Percentiles rank a stretch among this genome's conserved stretches.
Evolutionary conservation across 192 early-diverging fungal species (phyloP).

Genomic region (Coemansia sp.): DNA sequence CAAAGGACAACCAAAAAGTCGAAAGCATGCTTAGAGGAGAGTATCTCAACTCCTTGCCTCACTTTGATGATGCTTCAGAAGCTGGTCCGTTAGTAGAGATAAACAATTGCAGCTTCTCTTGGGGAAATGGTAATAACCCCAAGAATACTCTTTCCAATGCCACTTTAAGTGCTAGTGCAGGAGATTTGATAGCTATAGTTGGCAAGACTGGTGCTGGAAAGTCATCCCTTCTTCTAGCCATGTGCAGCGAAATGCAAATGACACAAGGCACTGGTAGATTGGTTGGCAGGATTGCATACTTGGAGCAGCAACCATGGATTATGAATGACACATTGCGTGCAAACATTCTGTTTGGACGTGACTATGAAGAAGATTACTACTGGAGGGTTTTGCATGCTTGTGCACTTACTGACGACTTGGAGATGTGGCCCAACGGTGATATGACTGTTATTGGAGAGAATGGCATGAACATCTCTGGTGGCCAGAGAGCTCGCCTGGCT

Average conservation of each 20-base stretch:
- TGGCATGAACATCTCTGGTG: constrained; percentile 72
- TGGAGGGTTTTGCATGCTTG: constrained; percentile 60
- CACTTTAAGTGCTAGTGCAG: constrained; percentile 11
- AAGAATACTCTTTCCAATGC: constrained; percentile 9
- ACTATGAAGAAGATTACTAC: constrained; percentile 60
- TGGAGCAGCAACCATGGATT: constrained; percentile 33
- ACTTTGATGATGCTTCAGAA: not conserved
- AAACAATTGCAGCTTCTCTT: constrained; percentile 15
- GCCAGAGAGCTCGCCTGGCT: constrained; percentile 67
- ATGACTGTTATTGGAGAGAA: constrained; percentile 69
- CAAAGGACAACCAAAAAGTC: constrained; percentile 1
- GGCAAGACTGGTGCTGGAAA: constrained; percentile 66
- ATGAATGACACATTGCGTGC: constrained; percentile 62
- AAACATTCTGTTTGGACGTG: constrained; percentile 78
- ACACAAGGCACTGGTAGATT: constrained; percentile 25
- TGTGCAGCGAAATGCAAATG: constrained; percentile 56
- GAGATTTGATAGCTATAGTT: constrained; percentile 57
- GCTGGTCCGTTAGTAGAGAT: constrained; percentile 7
- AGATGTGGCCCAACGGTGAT: constrained; percentile 59
- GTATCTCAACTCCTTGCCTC: constrained; percentile 18
- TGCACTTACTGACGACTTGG: constrained; percentile 65
- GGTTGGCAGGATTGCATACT: constrained; percentile 20
- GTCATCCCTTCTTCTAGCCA: constrained; percentile 58
- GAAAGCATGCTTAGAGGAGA: constrained; percentile 21
- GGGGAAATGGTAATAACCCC: not conserved